phyloP scores from a whole-genome alignment of 345 rosid genomes.

The Rhizophora mangle region DNA sequence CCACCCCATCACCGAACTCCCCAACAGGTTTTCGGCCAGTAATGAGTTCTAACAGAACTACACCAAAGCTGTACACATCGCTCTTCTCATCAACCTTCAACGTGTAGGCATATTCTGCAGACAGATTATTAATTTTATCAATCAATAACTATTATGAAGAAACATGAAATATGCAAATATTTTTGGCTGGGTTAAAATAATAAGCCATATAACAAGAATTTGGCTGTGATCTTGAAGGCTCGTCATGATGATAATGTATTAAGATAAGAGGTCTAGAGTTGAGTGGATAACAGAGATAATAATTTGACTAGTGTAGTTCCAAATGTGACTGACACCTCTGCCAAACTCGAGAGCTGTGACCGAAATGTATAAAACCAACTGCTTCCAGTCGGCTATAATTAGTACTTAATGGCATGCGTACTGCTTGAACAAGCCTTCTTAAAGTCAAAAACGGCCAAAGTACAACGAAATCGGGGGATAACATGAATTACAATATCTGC shows the following conservation, averaged over 20 bases:
- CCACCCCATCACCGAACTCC: slow-evolving; percentile 96
- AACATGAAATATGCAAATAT: background rate
- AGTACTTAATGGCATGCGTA: slow-evolving; percentile 19
- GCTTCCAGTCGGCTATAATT: background rate
- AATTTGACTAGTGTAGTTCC: slow-evolving; percentile 28
- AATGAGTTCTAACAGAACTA: slow-evolving; percentile 79
- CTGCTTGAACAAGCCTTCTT: background rate
- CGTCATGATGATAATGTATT: background rate
- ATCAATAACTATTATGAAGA: slow-evolving; percentile 7
- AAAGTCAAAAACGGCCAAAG: slow-evolving; percentile 8
- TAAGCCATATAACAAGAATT: background rate
- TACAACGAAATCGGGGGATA: slow-evolving; percentile 9
- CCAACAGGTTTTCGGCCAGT: slow-evolving; percentile 90
- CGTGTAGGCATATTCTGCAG: slow-evolving; percentile 92
- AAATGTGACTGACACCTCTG: slow-evolving; percentile 16
- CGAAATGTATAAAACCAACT: slow-evolving; percentile 9
- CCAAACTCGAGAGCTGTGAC: background rate
- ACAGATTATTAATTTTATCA: slow-evolving; percentile 4
- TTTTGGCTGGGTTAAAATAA: background rate
- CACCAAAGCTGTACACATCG: slow-evolving; percentile 96
- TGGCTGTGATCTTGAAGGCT: background rate
- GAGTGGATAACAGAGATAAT: slow-evolving; percentile 4
- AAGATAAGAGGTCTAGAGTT: slow-evolving; percentile 1
- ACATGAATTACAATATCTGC: slow-evolving; percentile 12
- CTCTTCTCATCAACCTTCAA: slow-evolving; percentile 98